Base-by-base conservation (phyloP, 1,139 yeast species). In the Protomyces gravidus region DNA sequence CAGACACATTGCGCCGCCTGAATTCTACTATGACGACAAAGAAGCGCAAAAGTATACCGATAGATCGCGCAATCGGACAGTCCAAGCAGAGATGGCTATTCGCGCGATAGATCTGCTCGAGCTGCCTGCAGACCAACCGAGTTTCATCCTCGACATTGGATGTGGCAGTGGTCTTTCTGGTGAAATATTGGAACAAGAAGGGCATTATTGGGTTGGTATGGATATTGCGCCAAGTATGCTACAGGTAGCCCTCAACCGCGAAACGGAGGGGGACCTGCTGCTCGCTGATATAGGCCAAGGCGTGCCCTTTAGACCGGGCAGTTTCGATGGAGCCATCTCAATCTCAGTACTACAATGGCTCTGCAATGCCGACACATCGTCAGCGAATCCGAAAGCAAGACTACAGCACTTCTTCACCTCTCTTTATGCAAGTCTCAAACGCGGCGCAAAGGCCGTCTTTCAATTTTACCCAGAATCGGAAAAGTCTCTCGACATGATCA, bases 121-220 rank as follows among this genome's bases (percentile, higher is more conserved):
- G 71, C 74, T 92, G 55, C 80, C 82, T 15, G 80, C 82, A 0
- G 74, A 77, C 45, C 86, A 89, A 59, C 85, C 84, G 3, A 50
- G 58, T 15, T 67, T 62, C 51, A 71, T 92, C 11, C 80, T 92
- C 30, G 99, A 92, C 78, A 79, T 92, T 50, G 99, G 99, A 15
- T 90, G 98, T 76, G 99, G 99, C 6, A 89, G 97, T 0, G 98
- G 99, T 0, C 78, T 92, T 33, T 85, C 95, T 36, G 98, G 98
- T 1, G 97, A 92, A 70, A 92, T 92, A 27, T 75, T 92, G 58
- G 83, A 94, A 0, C 96, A 92, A 70, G 97, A 92, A 71, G 96
- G 96, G 3, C 96, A 89, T 69, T 77, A 84, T 62, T 92, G 98
- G 98, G 75, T 89, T 32, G 99, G 99, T 2, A 84, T 92, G 90